Conservation (phyloP, 768 basidiomycete genomes). For the Tubosaeta sp. region DNA sequence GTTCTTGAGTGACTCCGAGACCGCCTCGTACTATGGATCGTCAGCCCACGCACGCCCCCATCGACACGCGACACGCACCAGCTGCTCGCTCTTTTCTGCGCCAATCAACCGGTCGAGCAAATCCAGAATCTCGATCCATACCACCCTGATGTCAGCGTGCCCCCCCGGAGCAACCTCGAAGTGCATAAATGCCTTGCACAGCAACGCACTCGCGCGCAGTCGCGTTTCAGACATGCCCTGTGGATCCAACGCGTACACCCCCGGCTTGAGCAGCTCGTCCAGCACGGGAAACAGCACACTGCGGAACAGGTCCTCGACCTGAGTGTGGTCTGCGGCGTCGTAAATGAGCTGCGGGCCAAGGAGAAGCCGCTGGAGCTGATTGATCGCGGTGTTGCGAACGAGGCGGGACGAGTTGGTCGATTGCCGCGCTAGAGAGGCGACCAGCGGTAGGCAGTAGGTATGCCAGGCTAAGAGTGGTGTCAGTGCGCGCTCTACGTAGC, state of each 20-base stretch:
- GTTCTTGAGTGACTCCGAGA: slow-evolving; percentile 96
- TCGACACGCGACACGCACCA: slow-evolving; percentile 45
- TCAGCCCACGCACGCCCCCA: slow-evolving; percentile 2
- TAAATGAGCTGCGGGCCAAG: slow-evolving; percentile 70
- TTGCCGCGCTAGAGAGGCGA: slow-evolving; percentile 72
- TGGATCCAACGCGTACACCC: slow-evolving; percentile 74
- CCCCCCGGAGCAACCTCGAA: slow-evolving; percentile 72
- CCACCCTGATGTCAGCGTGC: slow-evolving; percentile 58
- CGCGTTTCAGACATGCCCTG: slow-evolving; percentile 90
- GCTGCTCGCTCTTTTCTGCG: slow-evolving; percentile 76
- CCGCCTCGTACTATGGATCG: slow-evolving; percentile 67
- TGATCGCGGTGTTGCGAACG: slow-evolving; percentile 76
- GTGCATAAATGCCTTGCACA: slow-evolving; percentile 96
- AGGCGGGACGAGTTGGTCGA: slow-evolving; percentile 81
- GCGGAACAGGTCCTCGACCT: slow-evolving; percentile 84
- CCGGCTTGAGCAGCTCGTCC: slow-evolving; percentile 85
- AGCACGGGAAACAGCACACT: slow-evolving; percentile 86
- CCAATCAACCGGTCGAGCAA: slow-evolving; percentile 86
- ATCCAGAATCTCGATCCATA: slow-evolving; percentile 91
- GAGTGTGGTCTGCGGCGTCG: slow-evolving; percentile 51
- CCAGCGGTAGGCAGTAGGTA: slow-evolving; percentile 67
- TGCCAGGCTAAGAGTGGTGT: slow-evolving; percentile 61
- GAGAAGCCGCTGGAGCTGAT: slow-evolving; percentile 78
- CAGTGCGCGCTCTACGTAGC: background rate
- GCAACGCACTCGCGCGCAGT: slow-evolving; percentile 77